phyloP scores from a whole-genome alignment of 768 basidiomycete genomes.

The Dentipellis fragilis region DNA sequence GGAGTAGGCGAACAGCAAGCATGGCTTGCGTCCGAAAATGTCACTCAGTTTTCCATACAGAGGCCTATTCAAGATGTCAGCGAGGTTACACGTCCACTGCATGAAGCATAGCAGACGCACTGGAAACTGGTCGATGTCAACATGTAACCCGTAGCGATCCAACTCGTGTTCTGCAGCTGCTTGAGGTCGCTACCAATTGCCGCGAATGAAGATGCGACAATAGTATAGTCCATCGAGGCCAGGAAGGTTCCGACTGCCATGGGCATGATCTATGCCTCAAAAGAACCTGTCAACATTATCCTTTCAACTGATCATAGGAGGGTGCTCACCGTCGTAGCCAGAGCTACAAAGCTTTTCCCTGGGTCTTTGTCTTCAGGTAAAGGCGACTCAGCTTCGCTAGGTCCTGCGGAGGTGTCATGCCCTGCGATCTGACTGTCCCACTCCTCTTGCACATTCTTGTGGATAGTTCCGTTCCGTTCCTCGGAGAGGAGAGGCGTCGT shows the following conservation, averaged over 20 bases:
- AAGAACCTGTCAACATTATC: neutral
- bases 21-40: conserved; percentile 52
- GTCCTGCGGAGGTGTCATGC: neutral
- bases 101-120: conserved; percentile 23
- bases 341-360: neutral
- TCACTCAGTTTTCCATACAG: conserved; percentile 55
- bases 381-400: neutral
- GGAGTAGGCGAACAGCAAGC: conserved; percentile 44
- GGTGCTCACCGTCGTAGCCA: neutral
- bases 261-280: conserved; percentile 18
- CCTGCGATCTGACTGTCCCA: neutral
- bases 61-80: conserved; percentile 28
- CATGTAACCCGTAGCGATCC: conserved; percentile 58
- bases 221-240: conserved; percentile 23
- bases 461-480: neutral
- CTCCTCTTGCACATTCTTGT: neutral
- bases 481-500: neutral
- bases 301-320: neutral
- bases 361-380: neutral
- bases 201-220: conserved; percentile 24
- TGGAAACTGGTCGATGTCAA: conserved; percentile 52
- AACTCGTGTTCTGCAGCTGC: conserved; percentile 54
- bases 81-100: neutral
- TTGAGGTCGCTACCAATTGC: conserved; percentile 38
- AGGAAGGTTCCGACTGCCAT: conserved; percentile 23